Evolutionary conservation across 1,284 basidiomycete species (phyloP), one percentile per base, ranked within the genome.

Genomic region (Cryptococcus floricola): DNA sequence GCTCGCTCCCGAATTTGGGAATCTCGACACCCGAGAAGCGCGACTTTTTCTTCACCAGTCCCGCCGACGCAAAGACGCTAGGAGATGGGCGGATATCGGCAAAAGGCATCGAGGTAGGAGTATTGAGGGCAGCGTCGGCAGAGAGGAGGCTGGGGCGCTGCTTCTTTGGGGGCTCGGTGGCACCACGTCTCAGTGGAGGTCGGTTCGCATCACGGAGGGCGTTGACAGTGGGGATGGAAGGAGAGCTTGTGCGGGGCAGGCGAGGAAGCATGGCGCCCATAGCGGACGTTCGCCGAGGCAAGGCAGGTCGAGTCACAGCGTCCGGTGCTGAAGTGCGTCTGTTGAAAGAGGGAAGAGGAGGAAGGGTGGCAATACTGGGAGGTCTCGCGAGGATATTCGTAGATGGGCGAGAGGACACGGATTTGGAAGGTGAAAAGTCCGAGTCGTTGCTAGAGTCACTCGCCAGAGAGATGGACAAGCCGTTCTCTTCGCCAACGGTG

Each of bases 1-100:
- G 64, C 44, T 62, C 64, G 39, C 64, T 57, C 8, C 56, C 48
- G 53, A 75, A 73, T 16, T 57, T 62, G 1, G 73, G 71, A 5
- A 73, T 61, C 39, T 63, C 63, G 0, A 65, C 45, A 3, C 65
- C 60, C 12, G 58, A 50, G 5, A 63, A 57, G 1, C 62, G 66
- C 3, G 72, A 71, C 34, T 66, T 67, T 57, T 77, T 77, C 64
- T 76, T 76, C 39, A 74, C 64, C 19, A 77, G 56, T 0, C 76
- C 76, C 1, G 73, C 70, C 9, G 73, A 74, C 8, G 68, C 69
- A 43, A 77, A 77, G 2, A 75, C 76, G 1, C 73, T 71, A 0
- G 76, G 75, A 18, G 72, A 74, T 3, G 76, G 76, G 47, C 65
- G 69, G 54, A 72, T 65, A 39, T 72, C 67, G 7, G 60, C 68